Evolutionary conservation across 345 rosid species (phyloP).

Genomic region (Nephelium lappaceum): DNA sequence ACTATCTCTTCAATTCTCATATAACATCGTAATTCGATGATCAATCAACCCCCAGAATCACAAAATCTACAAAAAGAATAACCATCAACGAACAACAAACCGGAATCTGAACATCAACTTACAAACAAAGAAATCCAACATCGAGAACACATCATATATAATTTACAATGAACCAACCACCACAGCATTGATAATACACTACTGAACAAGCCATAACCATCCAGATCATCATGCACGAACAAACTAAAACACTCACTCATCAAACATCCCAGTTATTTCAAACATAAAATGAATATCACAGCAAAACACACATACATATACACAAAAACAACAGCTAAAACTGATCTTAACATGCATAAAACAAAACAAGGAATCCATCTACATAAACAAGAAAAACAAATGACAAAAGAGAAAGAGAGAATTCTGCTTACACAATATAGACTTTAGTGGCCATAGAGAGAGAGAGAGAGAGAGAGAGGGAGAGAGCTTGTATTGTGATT

Average conservation of each 20-base stretch:
- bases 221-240: neutral
- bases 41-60: neutral
- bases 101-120: neutral
- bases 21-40: neutral
- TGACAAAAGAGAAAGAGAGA: slow-evolving; percentile 3
- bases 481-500: neutral
- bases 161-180: neutral
- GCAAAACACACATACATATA: too few species aligned
- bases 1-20: neutral
- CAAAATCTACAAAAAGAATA: neutral
- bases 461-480: slow-evolving; percentile 4
- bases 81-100: neutral
- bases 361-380: neutral
- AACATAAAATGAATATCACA: neutral
- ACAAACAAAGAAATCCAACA: neutral
- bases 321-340: neutral
- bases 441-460: slow-evolving; percentile 59
- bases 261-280: neutral
- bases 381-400: neutral
- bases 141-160: neutral
- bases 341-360: neutral
- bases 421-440: slow-evolving; percentile 54
- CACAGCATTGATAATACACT: neutral
- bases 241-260: neutral
- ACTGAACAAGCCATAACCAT: too few species aligned